These are phyloP conservation scores for Penicillium italicum DNA, from an alignment of 2,329 filamentous ascomycete genomes.

Conservation along the genomic window DNA sequence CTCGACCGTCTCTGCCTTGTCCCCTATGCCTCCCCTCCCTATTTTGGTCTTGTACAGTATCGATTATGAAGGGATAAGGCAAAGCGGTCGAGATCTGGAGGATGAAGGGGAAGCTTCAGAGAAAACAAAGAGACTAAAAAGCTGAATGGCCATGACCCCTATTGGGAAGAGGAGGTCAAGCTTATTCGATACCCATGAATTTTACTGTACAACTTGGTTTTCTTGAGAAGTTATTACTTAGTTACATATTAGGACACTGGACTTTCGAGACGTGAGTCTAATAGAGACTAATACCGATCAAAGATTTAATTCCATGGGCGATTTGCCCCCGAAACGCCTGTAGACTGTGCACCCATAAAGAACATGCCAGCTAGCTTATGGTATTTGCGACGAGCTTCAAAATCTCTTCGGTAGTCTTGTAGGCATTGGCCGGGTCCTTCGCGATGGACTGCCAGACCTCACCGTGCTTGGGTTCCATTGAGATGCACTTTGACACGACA, in stretches of 20 bases:
- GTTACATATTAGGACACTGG: background rate
- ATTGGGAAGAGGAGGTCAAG: constrained; percentile 16
- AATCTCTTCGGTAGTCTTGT: constrained; percentile 72
- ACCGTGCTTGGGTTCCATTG: constrained; percentile 85
- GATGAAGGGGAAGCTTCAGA: background rate
- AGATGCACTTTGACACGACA: constrained; percentile 72
- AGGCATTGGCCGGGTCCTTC: constrained; percentile 80
- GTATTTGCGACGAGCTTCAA: constrained; percentile 69
- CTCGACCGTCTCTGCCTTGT: constrained; percentile 14
- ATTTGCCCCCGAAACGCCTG: constrained; percentile 4
- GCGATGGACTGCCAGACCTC: constrained; percentile 84
- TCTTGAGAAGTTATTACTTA: background rate
- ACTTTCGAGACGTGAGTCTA: background rate
- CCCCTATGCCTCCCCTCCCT: constrained; percentile 9
- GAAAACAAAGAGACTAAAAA: constrained; percentile 12
- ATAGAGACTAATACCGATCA: background rate
- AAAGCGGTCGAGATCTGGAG: background rate
- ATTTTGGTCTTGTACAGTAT: constrained; percentile 20
- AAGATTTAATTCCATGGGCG: constrained; percentile 3
- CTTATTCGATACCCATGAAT: constrained; percentile 33
- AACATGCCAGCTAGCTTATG: constrained; percentile 19
- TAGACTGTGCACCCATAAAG: constrained; percentile 6
- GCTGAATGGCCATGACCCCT: constrained; percentile 12
- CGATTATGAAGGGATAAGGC: constrained; percentile 7
- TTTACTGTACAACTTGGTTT: constrained; percentile 13